Base-by-base conservation (phyloP, 306 rosid species). In the Dryas octopetala region DNA sequence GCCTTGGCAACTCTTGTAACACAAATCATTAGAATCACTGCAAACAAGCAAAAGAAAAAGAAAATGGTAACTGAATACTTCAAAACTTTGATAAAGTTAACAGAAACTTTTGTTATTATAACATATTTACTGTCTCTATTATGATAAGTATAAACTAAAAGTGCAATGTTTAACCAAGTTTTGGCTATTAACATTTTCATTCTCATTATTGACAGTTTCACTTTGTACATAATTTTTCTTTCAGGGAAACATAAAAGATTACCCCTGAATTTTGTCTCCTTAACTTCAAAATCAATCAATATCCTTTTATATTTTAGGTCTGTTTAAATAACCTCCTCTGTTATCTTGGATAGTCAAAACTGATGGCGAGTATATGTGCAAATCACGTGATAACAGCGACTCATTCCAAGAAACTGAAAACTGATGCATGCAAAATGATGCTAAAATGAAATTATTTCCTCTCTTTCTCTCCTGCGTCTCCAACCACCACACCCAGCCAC, bases 1-100 rank as follows among this genome's bases (percentile, higher is more conserved):
- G 86, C 74, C 91, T 86, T 92, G 74, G 97, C 97, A 53, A 91
- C 90, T 88, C 74, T 92, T 12, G 96, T 95, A 32, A 92, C 90
- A 52, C 91, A 87, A 69, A 87, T 32, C 81, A 95, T 82, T 55
- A 90, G 59, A 82, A 92, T 75, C 84, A 86, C 97, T 95, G 93
- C 83, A 62, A 68, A 76, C 45, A 78, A 63, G 70, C 81, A 77
- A 68, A 63, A 82, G 51, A 70, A 80, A 65, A 68, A 43, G 40
- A 32, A 26, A 71, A 58, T 28, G 66, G 11, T 14, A 4, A 59
- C 17, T 7, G 54, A 70, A 44, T 19, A 57, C 63, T 41, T 46
- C 53, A 43, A 53, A 44, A 15, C 49, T 60, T 46, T 54, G 5
- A 66, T 46, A n/a, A 4, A 44, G 49, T 8, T 6, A 66, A 66